Conservation (phyloP, 768 basidiomycete genomes). For the Mycena rosella region DNA sequence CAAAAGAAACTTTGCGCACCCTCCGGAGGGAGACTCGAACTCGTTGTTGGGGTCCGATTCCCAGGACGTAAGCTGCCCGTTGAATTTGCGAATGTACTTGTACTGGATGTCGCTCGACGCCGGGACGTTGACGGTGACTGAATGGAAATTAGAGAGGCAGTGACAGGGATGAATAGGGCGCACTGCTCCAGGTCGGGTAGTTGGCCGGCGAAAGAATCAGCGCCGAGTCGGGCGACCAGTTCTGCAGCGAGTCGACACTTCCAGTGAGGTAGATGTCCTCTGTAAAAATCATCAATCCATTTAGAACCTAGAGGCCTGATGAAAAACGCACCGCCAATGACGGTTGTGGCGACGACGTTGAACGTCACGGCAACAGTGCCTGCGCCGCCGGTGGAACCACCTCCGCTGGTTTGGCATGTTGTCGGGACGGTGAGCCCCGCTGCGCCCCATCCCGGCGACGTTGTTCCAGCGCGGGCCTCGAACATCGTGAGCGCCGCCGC, state of each 20-base stretch:
- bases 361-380: conserved; percentile 56
- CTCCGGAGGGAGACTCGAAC: conserved; percentile 62
- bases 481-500: conserved; percentile 75
- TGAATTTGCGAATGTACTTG: conserved; percentile 76
- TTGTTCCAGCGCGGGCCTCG: conserved; percentile 61
- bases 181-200: conserved; percentile 80
- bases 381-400: conserved; percentile 35
- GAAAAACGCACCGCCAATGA: conserved; percentile 63
- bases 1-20: conserved; percentile 36
- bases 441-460: conserved; percentile 76
- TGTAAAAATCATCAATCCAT: conserved; percentile 38
- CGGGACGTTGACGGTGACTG: conserved; percentile 74
- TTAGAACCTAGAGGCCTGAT: background rate
- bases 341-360: conserved; percentile 72
- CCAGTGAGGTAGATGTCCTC: conserved; percentile 81
- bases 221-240: conserved; percentile 74
- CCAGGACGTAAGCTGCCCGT: conserved; percentile 69
- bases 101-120: conserved; percentile 69
- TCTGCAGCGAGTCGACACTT: conserved; percentile 63
- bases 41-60: conserved; percentile 73
- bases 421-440: conserved; percentile 62
- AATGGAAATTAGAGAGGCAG: background rate
- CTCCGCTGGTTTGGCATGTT: conserved; percentile 52
- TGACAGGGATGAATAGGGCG: conserved; percentile 43
- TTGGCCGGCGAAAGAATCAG: conserved; percentile 64